Percentiles rank a stretch among this genome's conserved stretches.
Conservation (phyloP, 225 moss, liverwort and hornwort species). For the Marchantia paleacea region DNA sequence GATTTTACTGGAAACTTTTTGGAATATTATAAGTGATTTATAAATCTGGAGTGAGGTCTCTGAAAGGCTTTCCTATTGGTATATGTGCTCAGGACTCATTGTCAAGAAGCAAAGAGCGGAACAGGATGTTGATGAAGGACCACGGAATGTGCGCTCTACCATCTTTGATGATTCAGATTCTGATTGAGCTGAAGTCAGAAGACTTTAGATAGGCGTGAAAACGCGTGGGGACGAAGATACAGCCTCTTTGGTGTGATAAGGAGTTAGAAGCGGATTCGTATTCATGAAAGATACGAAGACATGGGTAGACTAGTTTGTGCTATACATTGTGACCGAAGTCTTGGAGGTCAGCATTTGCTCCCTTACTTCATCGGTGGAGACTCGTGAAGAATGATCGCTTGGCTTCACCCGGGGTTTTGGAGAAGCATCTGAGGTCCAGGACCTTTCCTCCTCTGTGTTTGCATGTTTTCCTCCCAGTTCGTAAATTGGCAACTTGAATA, state of each 20-base stretch:
- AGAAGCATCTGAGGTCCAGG: not conserved
- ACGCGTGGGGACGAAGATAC: not conserved
- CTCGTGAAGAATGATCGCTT: not conserved
- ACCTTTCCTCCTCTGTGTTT: not conserved
- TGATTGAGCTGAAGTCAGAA: slow-evolving; percentile 33
- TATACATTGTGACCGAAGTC: not conserved
- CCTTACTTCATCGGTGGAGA: not conserved
- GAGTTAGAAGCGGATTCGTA: not conserved
- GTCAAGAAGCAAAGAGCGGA: slow-evolving; percentile 59
- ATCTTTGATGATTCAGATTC: slow-evolving; percentile 61
- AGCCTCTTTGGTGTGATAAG: not conserved
- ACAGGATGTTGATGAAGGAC: slow-evolving; percentile 63
- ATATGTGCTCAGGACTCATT: slow-evolving; percentile 45
- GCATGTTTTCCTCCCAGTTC: not conserved
- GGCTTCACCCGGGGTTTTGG: not conserved
- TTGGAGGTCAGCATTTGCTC: not conserved
- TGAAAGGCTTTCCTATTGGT: not conserved
- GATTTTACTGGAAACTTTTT: not conserved
- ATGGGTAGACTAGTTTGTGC: not conserved
- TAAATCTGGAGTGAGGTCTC: not conserved
- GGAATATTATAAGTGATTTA: not conserved
- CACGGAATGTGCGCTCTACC: slow-evolving; percentile 62
- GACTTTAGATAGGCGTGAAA: not conserved
- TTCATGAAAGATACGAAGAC: not conserved
- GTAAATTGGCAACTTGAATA: not conserved